These are phyloP conservation scores for Apodospora peruviana DNA, from an alignment of 495 filamentous ascomycete species.

Conservation along the genomic window DNA sequence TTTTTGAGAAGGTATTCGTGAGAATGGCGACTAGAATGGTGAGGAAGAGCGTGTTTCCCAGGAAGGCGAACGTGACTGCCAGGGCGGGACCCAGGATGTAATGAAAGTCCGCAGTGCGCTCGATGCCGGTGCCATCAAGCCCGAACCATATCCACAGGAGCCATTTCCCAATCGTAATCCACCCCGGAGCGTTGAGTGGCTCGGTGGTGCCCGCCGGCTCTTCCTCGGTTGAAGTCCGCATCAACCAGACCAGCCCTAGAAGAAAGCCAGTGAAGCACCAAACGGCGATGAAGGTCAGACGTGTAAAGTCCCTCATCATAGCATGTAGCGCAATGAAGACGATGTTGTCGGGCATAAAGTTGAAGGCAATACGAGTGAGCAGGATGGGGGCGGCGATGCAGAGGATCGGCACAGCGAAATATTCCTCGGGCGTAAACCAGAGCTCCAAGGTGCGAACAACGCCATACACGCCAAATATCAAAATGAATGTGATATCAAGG, in stretches of 20 bases:
- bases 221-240: constrained; percentile 17
- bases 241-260: constrained; percentile 55
- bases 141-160: constrained; percentile 69
- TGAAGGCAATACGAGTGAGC: constrained; percentile 59
- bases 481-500: constrained; percentile 55
- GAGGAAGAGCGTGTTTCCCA: constrained; percentile 65
- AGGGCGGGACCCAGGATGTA: constrained; percentile 52
- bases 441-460: constrained; percentile 47
- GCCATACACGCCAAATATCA: constrained; percentile 52
- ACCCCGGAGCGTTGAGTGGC: constrained; percentile 12
- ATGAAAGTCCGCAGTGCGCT: constrained; percentile 52
- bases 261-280: constrained; percentile 65
- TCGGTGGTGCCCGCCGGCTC: constrained; percentile 25
- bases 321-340: constrained; percentile 60
- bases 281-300: constrained; percentile 54
- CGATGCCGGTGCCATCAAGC: constrained; percentile 59
- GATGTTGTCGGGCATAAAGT: constrained; percentile 62
- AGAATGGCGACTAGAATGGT: constrained; percentile 63
- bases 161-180: constrained; percentile 58
- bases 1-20: constrained; percentile 57
- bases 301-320: constrained; percentile 61
- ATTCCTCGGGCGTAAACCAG: constrained; percentile 26
- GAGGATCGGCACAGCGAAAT: constrained; percentile 52
- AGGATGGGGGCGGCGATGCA: constrained; percentile 57
- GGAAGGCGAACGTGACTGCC: constrained; percentile 58